Evolutionary conservation across 345 rosid genomes (phyloP).

Genomic region (Turnera subulata): DNA sequence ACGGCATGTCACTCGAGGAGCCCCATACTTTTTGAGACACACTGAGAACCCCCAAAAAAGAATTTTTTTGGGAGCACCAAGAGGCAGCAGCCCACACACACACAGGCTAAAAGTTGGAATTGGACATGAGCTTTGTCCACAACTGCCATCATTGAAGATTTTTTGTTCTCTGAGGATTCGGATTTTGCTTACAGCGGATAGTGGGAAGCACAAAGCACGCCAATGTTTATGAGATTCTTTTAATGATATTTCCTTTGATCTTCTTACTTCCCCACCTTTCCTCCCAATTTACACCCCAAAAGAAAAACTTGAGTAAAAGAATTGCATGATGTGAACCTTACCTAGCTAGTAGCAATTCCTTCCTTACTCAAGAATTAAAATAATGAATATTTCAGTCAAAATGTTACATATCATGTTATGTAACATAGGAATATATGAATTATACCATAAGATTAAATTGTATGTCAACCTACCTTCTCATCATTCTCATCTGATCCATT

Average conservation of each 20-base stretch:
- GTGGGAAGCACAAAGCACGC: slow-evolving; percentile 34
- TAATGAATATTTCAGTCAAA: too few species aligned
- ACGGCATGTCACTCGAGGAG: slow-evolving; percentile 37
- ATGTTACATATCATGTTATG: too few species aligned
- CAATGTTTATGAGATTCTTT: slow-evolving; percentile 4
- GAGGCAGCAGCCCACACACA: slow-evolving; percentile 1
- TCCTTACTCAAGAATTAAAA: too few species aligned
- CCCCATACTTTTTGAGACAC: slow-evolving; percentile 35
- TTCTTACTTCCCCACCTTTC: too few species aligned
- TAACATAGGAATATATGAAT: too few species aligned
- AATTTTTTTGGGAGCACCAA: slow-evolving; percentile 22
- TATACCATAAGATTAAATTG: too few species aligned
- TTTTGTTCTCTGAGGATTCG: neutral
- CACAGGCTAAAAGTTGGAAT: slow-evolving; percentile 5
- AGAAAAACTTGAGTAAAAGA: too few species aligned
- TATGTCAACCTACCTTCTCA: too few species aligned
- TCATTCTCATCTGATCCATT: too few species aligned
- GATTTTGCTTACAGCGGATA: neutral
- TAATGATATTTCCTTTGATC: slow-evolving; percentile 3
- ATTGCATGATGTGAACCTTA: too few species aligned
- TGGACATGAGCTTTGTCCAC: slow-evolving; percentile 13
- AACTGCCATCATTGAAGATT: neutral
- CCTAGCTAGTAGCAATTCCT: too few species aligned
- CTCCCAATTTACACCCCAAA: too few species aligned
- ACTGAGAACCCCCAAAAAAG: neutral